Base-by-base conservation (phyloP, 352 stramenopile species). In the Globisporangium recalcitrans region DNA sequence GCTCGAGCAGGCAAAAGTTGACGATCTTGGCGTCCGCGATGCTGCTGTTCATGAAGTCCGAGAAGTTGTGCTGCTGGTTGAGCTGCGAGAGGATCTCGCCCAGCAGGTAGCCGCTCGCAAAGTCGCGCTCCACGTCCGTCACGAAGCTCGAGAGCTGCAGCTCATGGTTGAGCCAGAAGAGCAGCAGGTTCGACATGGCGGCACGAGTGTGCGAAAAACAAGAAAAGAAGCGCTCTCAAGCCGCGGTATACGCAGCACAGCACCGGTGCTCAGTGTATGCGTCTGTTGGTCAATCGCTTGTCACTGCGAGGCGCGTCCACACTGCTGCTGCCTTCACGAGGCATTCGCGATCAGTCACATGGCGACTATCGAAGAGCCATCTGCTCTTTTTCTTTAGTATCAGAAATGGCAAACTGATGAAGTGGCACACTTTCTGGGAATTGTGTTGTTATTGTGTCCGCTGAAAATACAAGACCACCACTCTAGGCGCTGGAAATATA, bases 11-110 rank as follows among this genome's bases (percentile, higher is more conserved):
- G 21, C 85, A 95, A 66, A 96, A 97, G 69, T 96, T 96, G 71
- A 91, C 55, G 68, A 94, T 88, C 69, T 94, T 96, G 58, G 86
- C 85, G 55, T 95, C 81, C 11, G 81, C 77, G 31, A 67, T 87
- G 24, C 69, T 68, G 72, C 73, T 88, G 63, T 83, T 62, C 62
- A 91, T 74, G 52, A 97, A 97, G 56, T 91, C 74, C 46, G 65
- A 53, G 51, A 97, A 90, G 75, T 95, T 90, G 70, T 87, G 88
- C 73, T 94, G 87, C 52, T 96, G 87, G 73, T 97, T 97, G 57
- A 93, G 72, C n/a, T 78, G 70, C 55, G 87, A 73, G 56, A 97
- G 69, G 24, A 97, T 68, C 63, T 96, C 86, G 29, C 88, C 88
- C 26, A 97, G 65, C 53, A 97, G 62, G 66, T 85, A 97, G 44